Conservation (phyloP, 23 red algal species). For the Gracilaria caudata region DNA sequence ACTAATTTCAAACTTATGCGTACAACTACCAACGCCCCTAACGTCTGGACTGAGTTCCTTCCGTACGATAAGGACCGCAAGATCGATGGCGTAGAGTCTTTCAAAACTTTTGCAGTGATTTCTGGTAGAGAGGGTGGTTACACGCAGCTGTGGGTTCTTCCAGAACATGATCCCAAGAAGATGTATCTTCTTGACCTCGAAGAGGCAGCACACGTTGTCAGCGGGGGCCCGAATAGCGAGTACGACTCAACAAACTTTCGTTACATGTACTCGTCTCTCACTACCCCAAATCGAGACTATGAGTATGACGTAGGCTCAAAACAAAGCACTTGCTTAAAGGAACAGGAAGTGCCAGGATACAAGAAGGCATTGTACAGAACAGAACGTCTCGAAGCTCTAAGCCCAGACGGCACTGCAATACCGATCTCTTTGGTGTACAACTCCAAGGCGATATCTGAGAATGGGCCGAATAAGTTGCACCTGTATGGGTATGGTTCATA, state of each 20-base stretch:
- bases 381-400: conserved; percentile 71
- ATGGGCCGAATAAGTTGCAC: conserved; percentile 52
- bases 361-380: conserved; percentile 52
- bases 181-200: conserved; percentile 46
- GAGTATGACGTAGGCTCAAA: conserved; percentile 37
- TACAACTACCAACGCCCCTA: conserved; percentile 7
- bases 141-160: conserved; percentile 54
- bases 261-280: conserved; percentile 68
- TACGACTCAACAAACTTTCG: conserved; percentile 45
- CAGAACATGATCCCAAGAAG: conserved; percentile 25
- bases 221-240: conserved; percentile 26
- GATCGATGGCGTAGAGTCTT: conserved; percentile 55
- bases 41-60: conserved; percentile 61
- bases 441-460: conserved; percentile 25
- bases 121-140: conserved; percentile 57
- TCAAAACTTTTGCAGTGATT: conserved; percentile 65
- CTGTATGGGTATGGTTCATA: conserved; percentile 92
- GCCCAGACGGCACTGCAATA: conserved; percentile 70
- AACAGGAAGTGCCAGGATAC: conserved; percentile 66
- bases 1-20: conserved; percentile 79
- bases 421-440: conserved; percentile 83
- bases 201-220: conserved; percentile 62
- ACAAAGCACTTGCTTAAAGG: conserved; percentile 61
- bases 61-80: conserved; percentile 59
- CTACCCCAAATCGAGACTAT: conserved; percentile 69